Evolutionary conservation across 768 basidiomycete species (phyloP), one percentile per base, ranked within the genome.

Genomic region (Amyloporia xantha): DNA sequence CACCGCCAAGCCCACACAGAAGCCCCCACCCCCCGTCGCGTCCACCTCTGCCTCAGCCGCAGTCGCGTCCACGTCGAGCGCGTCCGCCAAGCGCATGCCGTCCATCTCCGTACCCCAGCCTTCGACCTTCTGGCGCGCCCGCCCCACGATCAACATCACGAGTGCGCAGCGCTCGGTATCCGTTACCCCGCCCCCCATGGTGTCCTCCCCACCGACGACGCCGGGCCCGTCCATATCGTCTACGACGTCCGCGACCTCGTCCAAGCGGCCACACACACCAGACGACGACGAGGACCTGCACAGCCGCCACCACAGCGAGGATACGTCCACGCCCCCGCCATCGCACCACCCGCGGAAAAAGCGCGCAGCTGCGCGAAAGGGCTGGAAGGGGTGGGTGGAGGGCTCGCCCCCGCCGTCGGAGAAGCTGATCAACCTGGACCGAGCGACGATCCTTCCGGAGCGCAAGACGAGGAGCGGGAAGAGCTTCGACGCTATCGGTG

Each of bases 301-400:
- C 44, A 52, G 56, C 35, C 58, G 55, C 15, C 44, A 56, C 43
- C 52, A 56, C 24, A 53, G 51, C 52, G 47, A 50, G 58, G 63
- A 47, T 60, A 54, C 35, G 59, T 45, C 38, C 5, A 50, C 53
- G 3, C 23, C 66, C 1, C 53, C 58, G n/a, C 53, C 63, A 17
- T 54, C 62, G 10, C 58, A 59, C 21, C 52, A 56, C 28, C 62
- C 57, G 23, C 68, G 60, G 23, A 86, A 78, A 71, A 82, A 83
- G 56, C 69, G 75, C 38, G 74, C 82, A 19, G 69, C 77, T 0
- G 82, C 76, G 28, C 82, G 75, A 67, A 91, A 91, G 65, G 88
- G 88, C 15, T 91, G 88, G 88, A 91, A 91, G 71, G 88, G 88
- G 33, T 91, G 88, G 88, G 84, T 91, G 19, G 88, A 89, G 70